These are phyloP conservation scores for Tricholoma furcatifolium DNA, from an alignment of 768 basidiomycete species.

Conservation along the genomic window DNA sequence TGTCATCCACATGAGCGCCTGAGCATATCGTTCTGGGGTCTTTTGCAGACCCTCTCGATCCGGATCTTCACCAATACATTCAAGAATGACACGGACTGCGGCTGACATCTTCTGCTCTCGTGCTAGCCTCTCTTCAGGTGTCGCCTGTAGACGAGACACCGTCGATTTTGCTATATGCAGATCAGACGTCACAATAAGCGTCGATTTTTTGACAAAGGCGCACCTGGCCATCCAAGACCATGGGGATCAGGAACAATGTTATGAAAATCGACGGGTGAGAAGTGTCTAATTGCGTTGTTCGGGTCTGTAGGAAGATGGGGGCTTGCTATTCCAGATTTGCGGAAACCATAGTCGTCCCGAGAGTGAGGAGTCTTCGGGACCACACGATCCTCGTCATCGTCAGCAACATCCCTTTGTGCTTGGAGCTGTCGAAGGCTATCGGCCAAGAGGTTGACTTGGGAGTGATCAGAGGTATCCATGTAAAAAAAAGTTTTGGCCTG, in stretches of 20 bases:
- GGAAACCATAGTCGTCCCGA: constrained; percentile 83
- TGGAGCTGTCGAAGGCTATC: constrained; percentile 49
- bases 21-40: constrained; percentile 95
- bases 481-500: background rate
- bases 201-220: constrained; percentile 16
- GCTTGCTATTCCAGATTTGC: constrained; percentile 66
- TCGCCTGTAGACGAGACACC: constrained; percentile 77
- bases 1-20: constrained; percentile 99
- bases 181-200: background rate
- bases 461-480: constrained; percentile 13
- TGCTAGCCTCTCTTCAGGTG: constrained; percentile 65
- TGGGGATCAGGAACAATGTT: constrained; percentile 54
- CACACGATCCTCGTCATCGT: constrained; percentile 7
- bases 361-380: constrained; percentile 32
- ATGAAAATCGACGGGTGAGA: constrained; percentile 37
- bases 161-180: constrained; percentile 81
- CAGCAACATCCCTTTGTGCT: constrained; percentile 16
- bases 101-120: constrained; percentile 76
- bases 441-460: constrained; percentile 41
- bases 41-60: constrained; percentile 88
- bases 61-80: constrained; percentile 98
- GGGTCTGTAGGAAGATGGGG: constrained; percentile 41
- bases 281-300: constrained; percentile 28
- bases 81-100: constrained; percentile 89
- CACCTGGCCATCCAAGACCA: constrained; percentile 94